Evolutionary conservation across 176 grass and related monocot species (phyloP).

Genomic region (Miscanthus lutarioriparius): DNA sequence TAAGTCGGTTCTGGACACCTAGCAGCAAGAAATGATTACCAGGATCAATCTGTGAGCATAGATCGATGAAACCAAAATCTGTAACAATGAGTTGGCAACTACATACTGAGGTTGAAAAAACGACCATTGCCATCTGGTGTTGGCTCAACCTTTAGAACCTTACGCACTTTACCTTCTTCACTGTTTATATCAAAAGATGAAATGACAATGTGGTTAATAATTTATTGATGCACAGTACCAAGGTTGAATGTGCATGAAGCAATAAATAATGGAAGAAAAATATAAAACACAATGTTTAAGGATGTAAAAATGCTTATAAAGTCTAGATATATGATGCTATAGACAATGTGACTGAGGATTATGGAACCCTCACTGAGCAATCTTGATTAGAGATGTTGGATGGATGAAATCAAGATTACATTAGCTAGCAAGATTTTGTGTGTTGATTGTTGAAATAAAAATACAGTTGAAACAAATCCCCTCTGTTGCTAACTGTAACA

Average conservation of each 20-base stretch:
- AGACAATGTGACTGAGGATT: neutral
- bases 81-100: neutral
- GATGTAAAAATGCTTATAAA: neutral
- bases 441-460: neutral
- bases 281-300: neutral
- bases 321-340: neutral
- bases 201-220: neutral
- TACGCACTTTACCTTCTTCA: conserved; percentile 93
- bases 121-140: conserved; percentile 92
- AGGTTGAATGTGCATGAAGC: neutral
- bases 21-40: neutral
- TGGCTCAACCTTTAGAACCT: conserved; percentile 88
- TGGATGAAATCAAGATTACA: neutral
- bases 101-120: conserved; percentile 98
- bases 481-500: neutral
- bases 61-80: conserved; percentile 1
- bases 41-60: conserved; percentile 13
- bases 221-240: conserved; percentile 4
- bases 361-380: neutral
- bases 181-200: conserved; percentile 39
- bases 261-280: neutral
- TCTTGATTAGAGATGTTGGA: neutral
- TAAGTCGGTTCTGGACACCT: conserved; percentile 90
- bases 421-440: neutral
- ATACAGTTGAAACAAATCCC: neutral